Evolutionary conservation across 164 flowering plant genomes (phyloP).

Genomic region (Houttuynia cordata): DNA sequence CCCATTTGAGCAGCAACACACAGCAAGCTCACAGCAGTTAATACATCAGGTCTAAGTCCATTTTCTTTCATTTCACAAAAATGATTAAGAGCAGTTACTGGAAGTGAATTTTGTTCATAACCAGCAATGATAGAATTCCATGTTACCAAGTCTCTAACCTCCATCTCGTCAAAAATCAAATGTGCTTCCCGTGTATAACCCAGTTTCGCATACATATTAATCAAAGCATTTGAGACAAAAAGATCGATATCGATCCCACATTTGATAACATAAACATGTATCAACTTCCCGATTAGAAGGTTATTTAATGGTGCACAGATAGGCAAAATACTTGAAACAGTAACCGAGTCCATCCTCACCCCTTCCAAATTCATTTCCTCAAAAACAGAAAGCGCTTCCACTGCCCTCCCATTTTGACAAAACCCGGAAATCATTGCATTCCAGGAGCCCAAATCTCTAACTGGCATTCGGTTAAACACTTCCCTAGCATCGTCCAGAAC

Average conservation of each 20-base stretch:
- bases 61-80: no score
- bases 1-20: no score
- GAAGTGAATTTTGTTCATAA: no score
- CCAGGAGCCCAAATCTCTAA: conserved; percentile 54
- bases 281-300: conserved; percentile 21
- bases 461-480: conserved; percentile 33
- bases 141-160: no score
- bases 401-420: conserved; percentile 30
- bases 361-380: conserved; percentile 38
- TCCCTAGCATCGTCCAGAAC: conserved; percentile 24
- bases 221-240: conserved; percentile 59
- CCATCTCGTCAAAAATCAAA: no score
- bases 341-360: conserved; percentile 37
- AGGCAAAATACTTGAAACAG: conserved; percentile 45
- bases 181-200: no score
- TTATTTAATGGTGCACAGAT: conserved; percentile 36
- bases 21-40: no score
- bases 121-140: no score
- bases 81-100: no score
- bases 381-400: conserved; percentile 33
- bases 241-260: conserved; percentile 39
- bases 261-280: conserved; percentile 46
- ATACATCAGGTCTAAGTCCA: no score
- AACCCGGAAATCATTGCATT: conserved; percentile 60
- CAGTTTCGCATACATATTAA: conserved; percentile 61